Base-by-base conservation (phyloP, 768 basidiomycete species). In the Coprinopsis sp. region DNA sequence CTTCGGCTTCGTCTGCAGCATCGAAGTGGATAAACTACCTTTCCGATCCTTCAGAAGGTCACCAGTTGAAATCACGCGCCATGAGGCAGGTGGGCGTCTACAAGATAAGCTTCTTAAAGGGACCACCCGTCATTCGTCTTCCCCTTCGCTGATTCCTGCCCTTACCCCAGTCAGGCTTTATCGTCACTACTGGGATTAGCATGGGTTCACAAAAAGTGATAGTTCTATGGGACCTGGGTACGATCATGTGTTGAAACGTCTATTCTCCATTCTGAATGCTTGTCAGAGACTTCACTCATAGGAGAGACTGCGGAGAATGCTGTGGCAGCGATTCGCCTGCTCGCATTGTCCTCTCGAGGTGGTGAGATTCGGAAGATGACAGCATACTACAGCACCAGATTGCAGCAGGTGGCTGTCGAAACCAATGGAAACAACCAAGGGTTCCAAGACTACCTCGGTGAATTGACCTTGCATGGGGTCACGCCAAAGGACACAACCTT, bases 141-240 rank as follows among this genome's bases (percentile, higher is more conserved):
- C n/a, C n/a, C n/a, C n/a, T n/a, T n/a, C n/a, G n/a, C n/a, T n/a
- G n/a, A n/a, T n/a, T n/a, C n/a, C n/a, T n/a, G n/a, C n/a, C n/a
- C n/a, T n/a, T n/a, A n/a, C n/a, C n/a, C n/a, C n/a, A n/a, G n/a
- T n/a, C n/a, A n/a, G n/a, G n/a, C n/a, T n/a, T n/a, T n/a, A n/a
- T n/a, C n/a, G n/a, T n/a, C n/a, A n/a, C n/a, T n/a, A n/a, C n/a
- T n/a, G n/a, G n/a, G n/a, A n/a, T n/a, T n/a, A n/a, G n/a, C n/a
- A 42, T 42, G 40, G 40, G 27, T 6, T 4, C 24, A 24, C 24
- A 12, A n/a, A 42, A 42, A 42, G 37, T 40, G 11, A 37, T 21
- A 6, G 46, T 54, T 14, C 44, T 50, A 10, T 54, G 52, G 52
- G 52, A 54, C 31, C 43, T 54, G 14, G 52, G 52, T 45, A n/a